These are phyloP conservation scores for Paraphysoderma sedebokerense DNA, from an alignment of 371 early-diverging fungal genomes.

Conservation along the genomic window DNA sequence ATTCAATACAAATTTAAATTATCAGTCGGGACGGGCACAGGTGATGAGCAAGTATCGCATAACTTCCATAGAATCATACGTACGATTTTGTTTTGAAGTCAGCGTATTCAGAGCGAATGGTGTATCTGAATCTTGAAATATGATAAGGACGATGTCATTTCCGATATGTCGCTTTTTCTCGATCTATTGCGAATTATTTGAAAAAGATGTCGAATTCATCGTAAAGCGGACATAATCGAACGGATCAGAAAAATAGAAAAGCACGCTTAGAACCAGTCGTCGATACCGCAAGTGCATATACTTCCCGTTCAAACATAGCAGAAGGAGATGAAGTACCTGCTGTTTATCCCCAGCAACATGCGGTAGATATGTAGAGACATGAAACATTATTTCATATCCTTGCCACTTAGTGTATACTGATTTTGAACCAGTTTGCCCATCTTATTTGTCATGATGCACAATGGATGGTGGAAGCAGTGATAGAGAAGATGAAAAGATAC, in stretches of 20 bases:
- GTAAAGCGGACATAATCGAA: too few species aligned
- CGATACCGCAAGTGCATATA: too few species aligned
- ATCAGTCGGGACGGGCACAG: neutral
- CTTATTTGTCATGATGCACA: too few species aligned
- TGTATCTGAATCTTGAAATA: slow-evolving; percentile 22
- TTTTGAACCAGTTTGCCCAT: slow-evolving; percentile 52
- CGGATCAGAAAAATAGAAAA: neutral
- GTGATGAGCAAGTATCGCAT: neutral
- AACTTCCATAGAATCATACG: neutral
- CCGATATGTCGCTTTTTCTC: slow-evolving; percentile 73
- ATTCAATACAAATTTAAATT: neutral
- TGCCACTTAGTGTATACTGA: slow-evolving; percentile 54
- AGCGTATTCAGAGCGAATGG: slow-evolving; percentile 20
- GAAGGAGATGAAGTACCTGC: slow-evolving; percentile 19
- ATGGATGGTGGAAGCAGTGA: too few species aligned
- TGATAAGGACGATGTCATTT: slow-evolving; percentile 44
- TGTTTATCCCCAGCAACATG: slow-evolving; percentile 43
- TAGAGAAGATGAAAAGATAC: too few species aligned
- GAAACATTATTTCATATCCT: slow-evolving; percentile 74
- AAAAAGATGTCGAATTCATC: too few species aligned
- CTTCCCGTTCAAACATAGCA: too few species aligned
- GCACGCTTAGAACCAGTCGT: too few species aligned
- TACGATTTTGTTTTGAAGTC: slow-evolving; percentile 27
- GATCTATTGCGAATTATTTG: slow-evolving; percentile 11
- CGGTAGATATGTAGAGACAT: slow-evolving; percentile 63